Percentiles rank a stretch among this genome's conserved stretches.
These are phyloP conservation scores for Candida parachauliodes DNA, from an alignment of 805 yeast species.

Conservation along the genomic window DNA sequence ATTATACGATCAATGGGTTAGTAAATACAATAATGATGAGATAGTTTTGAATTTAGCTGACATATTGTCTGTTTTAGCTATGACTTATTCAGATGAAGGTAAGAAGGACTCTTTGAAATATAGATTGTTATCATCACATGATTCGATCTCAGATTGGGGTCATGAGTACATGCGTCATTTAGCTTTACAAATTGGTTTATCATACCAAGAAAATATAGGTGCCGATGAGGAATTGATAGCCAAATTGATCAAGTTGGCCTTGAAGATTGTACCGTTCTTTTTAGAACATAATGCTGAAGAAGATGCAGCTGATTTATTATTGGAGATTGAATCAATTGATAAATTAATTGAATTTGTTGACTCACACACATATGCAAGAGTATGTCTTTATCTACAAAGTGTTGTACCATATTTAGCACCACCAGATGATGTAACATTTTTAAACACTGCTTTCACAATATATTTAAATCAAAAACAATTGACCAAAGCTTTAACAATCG, in stretches of 20 bases:
- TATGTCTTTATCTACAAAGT: slow-evolving; percentile 89
- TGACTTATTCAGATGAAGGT: slow-evolving; percentile 86
- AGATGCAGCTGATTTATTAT: slow-evolving; percentile 90
- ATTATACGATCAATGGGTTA: slow-evolving; percentile 65
- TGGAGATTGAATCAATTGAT: slow-evolving; percentile 86
- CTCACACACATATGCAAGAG: slow-evolving; percentile 77
- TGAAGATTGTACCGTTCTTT: slow-evolving; percentile 83
- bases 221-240: slow-evolving; percentile 29
- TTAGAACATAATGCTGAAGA: slow-evolving; percentile 96
- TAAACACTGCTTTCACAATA: slow-evolving; percentile 84
- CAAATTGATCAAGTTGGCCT: slow-evolving; percentile 59
- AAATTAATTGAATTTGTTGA: slow-evolving; percentile 82
- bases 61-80: slow-evolving; percentile 85
- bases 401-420: slow-evolving; percentile 97
- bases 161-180: slow-evolving; percentile 96
- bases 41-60: slow-evolving; percentile 71
- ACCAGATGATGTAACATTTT: slow-evolving; percentile 83
- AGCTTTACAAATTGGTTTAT: slow-evolving; percentile 92
- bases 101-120: slow-evolving; percentile 76
- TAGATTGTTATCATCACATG: slow-evolving; percentile 55
- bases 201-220: slow-evolving; percentile 53
- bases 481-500: slow-evolving; percentile 86
- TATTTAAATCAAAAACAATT: slow-evolving; percentile 75
- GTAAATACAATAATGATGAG: slow-evolving; percentile 19
- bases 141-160: slow-evolving; percentile 84